These are phyloP conservation scores for Lachnellula subtilissima DNA, from an alignment of 2,329 filamentous ascomycete species.

Conservation along the genomic window DNA sequence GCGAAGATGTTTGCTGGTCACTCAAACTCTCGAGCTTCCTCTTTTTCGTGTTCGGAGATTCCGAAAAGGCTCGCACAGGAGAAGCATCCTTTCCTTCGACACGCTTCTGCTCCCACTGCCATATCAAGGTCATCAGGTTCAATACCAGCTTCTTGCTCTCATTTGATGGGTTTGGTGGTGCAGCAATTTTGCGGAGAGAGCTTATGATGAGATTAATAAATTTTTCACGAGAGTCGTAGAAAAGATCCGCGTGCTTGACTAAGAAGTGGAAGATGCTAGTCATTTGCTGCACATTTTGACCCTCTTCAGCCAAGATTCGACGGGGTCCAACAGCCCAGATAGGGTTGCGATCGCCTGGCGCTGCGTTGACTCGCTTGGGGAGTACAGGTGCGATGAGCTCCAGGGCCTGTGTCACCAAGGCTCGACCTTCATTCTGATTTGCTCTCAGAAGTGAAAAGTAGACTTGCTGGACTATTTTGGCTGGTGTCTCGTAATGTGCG, in stretches of 20 bases:
- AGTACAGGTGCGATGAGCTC: conserved; percentile 94
- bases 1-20: conserved; percentile 49
- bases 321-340: conserved; percentile 88
- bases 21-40: conserved; percentile 58
- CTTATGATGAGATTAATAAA: conserved; percentile 85
- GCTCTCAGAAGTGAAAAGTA: conserved; percentile 88
- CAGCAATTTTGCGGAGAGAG: conserved; percentile 81
- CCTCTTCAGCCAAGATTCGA: conserved; percentile 88
- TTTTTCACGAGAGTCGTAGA: conserved; percentile 91
- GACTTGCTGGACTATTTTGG: conserved; percentile 93
- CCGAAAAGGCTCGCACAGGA: conserved; percentile 44
- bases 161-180: conserved; percentile 75
- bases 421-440: conserved; percentile 90
- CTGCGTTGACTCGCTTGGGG: conserved; percentile 71
- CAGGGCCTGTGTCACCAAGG: conserved; percentile 87
- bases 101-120: conserved; percentile 85
- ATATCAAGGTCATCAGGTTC: conserved; percentile 85
- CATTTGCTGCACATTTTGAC: conserved; percentile 90
- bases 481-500: conserved; percentile 89
- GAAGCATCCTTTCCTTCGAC: conserved; percentile 54
- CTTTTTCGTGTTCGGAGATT: conserved; percentile 72
- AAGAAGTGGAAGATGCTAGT: conserved; percentile 97
- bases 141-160: conserved; percentile 89
- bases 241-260: conserved; percentile 84
- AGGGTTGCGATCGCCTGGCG: conserved; percentile 66